Evolutionary conservation across 1,284 basidiomycete species (phyloP), one percentile per base, ranked within the genome.

Genomic region (Cryptococcus sp.): DNA sequence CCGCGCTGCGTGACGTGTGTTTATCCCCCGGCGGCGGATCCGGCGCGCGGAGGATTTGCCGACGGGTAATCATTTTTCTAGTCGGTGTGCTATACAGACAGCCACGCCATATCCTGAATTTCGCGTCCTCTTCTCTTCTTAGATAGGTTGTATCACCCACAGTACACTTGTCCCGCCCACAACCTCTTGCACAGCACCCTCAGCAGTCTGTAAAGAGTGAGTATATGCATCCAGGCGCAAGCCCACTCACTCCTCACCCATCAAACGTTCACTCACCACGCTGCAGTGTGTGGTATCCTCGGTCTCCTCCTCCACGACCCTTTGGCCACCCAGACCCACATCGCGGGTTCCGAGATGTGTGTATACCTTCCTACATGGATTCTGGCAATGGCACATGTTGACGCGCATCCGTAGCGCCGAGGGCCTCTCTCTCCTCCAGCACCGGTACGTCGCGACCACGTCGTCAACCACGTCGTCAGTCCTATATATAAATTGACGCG

Each of bases 401-500:
- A 44, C 46, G 47, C 39, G 18, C 16, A 16, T 40, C 35, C 57
- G 23, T 18, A 77, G 77, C 60, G 77, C 85, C 65, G 93, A 97
- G 76, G 91, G 91, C 43, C 82, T 97, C 20, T 89, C 91, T 37
- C 81, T 97, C 47, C 81, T 97, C 15, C 93, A 97, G 75, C 93
- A 97, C 75, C 83, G 93, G 71, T 79, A 39, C 38, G 72, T 61
- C 39, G n/a, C n/a, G n/a, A n/a, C n/a, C n/a, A n/a, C n/a, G n/a
- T 23, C 28, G 4, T 20, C 15, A 16, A 16, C n/a, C 6, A 56
- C 23, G 18, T 40, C 4, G 21, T 33, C 44, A 46, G 12, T 24
- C 18, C 24, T 20, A 15, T 24, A n/a, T 40, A 37, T 18, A 40
- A 12, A 21, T 28, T 5, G n/a, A 20, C 0, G 24, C 46, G 46